A percentile compares a stretch with the other conserved stretches of the same genome.
phyloP scores from a whole-genome alignment of 1,284 basidiomycete species.

The Salmacisia buchloeana region DNA sequence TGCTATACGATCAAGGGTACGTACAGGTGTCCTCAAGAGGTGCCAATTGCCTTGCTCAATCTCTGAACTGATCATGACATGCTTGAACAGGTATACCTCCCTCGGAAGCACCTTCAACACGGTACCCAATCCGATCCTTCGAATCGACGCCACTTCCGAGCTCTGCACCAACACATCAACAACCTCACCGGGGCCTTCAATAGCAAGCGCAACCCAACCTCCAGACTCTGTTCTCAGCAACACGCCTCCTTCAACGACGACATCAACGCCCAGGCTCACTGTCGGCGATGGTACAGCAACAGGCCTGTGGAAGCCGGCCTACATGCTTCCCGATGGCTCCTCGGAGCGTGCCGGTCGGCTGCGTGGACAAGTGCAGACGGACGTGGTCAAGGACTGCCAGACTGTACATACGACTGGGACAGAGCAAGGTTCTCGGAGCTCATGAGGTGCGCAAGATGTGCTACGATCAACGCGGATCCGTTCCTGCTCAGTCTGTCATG shows the following conservation, averaged over 20 bases:
- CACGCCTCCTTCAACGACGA: conserved; percentile 14
- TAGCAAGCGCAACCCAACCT: no score
- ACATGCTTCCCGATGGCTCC: conserved; percentile 68
- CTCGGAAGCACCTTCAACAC: conserved; percentile 93
- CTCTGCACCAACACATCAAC: conserved; percentile 14
- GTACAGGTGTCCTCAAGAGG: conserved; percentile 31
- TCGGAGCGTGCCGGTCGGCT: conserved; percentile 64
- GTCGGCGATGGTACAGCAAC: conserved; percentile 4
- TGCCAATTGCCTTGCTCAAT: not conserved
- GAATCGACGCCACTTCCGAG: conserved; percentile 40
- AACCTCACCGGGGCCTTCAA: conserved; percentile 11
- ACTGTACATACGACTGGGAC: no score
- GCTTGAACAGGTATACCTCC: conserved; percentile 76
- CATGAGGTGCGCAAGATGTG: no score
- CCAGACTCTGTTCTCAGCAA: no score
- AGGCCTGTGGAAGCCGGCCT: conserved; percentile 63
- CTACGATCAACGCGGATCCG: no score
- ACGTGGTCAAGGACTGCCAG: no score
- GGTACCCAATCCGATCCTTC: conserved; percentile 77
- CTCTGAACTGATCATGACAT: not conserved
- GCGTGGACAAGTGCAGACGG: no score
- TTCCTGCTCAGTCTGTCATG: no score
- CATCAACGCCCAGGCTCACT: conserved; percentile 11
- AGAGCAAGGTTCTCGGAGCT: no score
- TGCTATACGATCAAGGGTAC: conserved; percentile 83